These are phyloP conservation scores for Boletus hoseneyae DNA, from an alignment of 1,284 basidiomycete species.

Conservation along the genomic window DNA sequence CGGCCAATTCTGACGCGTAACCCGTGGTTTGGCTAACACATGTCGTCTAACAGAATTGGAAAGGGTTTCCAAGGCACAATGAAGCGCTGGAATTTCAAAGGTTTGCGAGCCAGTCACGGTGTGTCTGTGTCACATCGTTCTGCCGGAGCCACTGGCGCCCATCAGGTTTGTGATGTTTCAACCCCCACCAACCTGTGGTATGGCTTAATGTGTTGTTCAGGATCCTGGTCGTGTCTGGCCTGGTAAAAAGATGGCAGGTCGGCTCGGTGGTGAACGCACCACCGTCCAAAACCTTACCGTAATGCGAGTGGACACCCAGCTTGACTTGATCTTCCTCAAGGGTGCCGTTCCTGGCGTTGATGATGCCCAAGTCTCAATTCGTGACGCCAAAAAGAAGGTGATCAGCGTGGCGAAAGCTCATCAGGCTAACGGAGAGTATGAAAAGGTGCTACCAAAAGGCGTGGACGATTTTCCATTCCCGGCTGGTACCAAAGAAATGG, in stretches of 20 bases:
- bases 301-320: slow-evolving; percentile 80
- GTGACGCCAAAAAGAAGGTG: slow-evolving; percentile 87
- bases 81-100: slow-evolving; percentile 96
- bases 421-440: slow-evolving; percentile 72
- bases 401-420: slow-evolving; percentile 57
- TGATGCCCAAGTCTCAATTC: slow-evolving; percentile 69
- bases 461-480: slow-evolving; percentile 88
- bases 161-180: slow-evolving; percentile 62
- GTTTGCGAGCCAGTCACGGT: slow-evolving; percentile 94
- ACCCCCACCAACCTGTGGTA: slow-evolving; percentile 5
- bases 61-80: slow-evolving; percentile 98
- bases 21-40: slow-evolving; percentile 8
- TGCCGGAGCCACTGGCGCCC: slow-evolving; percentile 90
- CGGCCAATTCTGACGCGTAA: slow-evolving; percentile 28
- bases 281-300: slow-evolving; percentile 91
- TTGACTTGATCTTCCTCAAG: slow-evolving; percentile 86
- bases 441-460: slow-evolving; percentile 81
- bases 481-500: slow-evolving; percentile 81
- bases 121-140: slow-evolving; percentile 94
- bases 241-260: slow-evolving; percentile 98
- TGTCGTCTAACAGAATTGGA: slow-evolving; percentile 63
- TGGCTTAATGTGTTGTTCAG: slow-evolving; percentile 39
- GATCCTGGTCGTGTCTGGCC: slow-evolving; percentile 94
- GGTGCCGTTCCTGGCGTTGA: slow-evolving; percentile 76
- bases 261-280: slow-evolving; percentile 81